phyloP scores from a whole-genome alignment of 2,329 filamentous ascomycete genomes.

The Alternaria ventricosa region DNA sequence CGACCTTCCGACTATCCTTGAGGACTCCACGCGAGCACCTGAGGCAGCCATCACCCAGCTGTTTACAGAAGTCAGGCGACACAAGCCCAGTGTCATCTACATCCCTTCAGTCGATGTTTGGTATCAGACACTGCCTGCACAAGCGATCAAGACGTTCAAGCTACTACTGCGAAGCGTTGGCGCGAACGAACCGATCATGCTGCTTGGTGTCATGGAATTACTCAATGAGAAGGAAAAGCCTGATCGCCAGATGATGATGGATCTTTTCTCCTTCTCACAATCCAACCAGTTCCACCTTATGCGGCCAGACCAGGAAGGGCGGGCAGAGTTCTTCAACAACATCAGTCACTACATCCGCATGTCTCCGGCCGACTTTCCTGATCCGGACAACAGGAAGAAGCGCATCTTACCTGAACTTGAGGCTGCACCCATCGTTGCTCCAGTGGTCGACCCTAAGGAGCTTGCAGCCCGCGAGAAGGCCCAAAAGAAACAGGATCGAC shows the following conservation, averaged over 20 bases:
- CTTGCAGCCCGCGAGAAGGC: slow-evolving; percentile 82
- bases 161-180: slow-evolving; percentile 81
- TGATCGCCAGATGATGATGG: slow-evolving; percentile 68
- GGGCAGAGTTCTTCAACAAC: slow-evolving; percentile 79
- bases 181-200: slow-evolving; percentile 87
- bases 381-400: slow-evolving; percentile 85
- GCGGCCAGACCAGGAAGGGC: slow-evolving; percentile 69
- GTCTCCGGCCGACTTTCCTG: slow-evolving; percentile 83
- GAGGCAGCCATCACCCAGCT: slow-evolving; percentile 90
- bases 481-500: slow-evolving; percentile 81
- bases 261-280: slow-evolving; percentile 85
- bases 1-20: slow-evolving; percentile 84
- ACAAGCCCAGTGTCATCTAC: slow-evolving; percentile 95
- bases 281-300: slow-evolving; percentile 76
- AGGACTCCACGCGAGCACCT: slow-evolving; percentile 78
- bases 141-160: slow-evolving; percentile 78
- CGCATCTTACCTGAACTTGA: slow-evolving; percentile 79
- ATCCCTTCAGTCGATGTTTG: slow-evolving; percentile 89
- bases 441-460: slow-evolving; percentile 61
- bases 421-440: slow-evolving; percentile 65
- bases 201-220: slow-evolving; percentile 84
- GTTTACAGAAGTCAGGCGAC: slow-evolving; percentile 89
- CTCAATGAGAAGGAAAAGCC: slow-evolving; percentile 64
- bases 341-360: slow-evolving; percentile 80
- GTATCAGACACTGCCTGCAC: slow-evolving; percentile 73